Conservation (phyloP, 805 yeast genomes). For the Starmerella khaoyaiensis region DNA sequence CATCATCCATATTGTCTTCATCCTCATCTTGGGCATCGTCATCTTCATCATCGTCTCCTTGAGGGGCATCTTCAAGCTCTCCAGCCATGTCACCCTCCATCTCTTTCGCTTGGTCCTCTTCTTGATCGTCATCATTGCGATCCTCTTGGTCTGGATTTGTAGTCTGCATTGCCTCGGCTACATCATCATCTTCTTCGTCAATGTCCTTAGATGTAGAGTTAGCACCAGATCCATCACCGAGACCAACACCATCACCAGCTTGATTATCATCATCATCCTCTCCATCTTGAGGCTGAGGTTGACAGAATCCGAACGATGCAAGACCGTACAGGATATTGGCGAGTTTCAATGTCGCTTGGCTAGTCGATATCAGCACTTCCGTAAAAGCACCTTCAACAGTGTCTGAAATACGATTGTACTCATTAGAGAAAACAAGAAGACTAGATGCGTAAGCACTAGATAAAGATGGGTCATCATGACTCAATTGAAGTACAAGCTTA, state of each 20-base stretch:
- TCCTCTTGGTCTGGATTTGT: conserved; percentile 51
- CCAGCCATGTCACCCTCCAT: conserved; percentile 98
- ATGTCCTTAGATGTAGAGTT: conserved; percentile 60
- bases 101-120: conserved; percentile 78
- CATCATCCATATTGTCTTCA: conserved; percentile 72
- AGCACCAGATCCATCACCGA: conserved; percentile 90
- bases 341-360: conserved; percentile 52
- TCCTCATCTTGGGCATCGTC: conserved; percentile 41
- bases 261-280: conserved; percentile 41
- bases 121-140: conserved; percentile 36
- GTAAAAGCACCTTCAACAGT: conserved; percentile 36
- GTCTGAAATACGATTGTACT: conserved; percentile 41
- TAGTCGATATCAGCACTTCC: conserved; percentile 38
- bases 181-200: conserved; percentile 82
- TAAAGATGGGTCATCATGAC: conserved; percentile 27
- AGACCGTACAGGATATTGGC: conserved; percentile 43
- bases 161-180: conserved; percentile 58
- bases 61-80: conserved; percentile 64
- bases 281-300: conserved; percentile 67
- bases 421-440: conserved; percentile 49
- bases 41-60: conserved; percentile 38
- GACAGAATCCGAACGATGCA: conserved; percentile 77
- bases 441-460: conserved; percentile 30
- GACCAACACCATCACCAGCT: conserved; percentile 74
- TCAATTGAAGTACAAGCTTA: conserved; percentile 23